phyloP scores from a whole-genome alignment of 495 filamentous ascomycete genomes.

The Xylaria nigripes region DNA sequence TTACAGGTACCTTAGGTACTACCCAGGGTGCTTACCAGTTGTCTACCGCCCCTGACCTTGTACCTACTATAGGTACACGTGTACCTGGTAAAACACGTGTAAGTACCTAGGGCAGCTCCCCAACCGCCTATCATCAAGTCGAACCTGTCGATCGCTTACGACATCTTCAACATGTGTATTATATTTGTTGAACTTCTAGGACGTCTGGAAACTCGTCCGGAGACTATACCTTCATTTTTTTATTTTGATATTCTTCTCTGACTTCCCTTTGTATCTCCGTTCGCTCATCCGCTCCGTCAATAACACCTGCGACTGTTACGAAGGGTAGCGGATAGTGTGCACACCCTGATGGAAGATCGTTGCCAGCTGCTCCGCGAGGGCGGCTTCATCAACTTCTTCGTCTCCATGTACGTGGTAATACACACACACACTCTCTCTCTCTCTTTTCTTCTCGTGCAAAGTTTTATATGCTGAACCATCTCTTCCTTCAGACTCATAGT shows the following conservation, averaged over 20 bases:
- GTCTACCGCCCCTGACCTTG: no score
- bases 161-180: neutral
- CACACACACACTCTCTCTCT: neutral
- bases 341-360: conserved; percentile 32
- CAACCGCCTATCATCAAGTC: no score
- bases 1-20: no score
- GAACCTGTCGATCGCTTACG: conserved; percentile 4
- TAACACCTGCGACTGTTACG: neutral
- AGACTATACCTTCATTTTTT: neutral
- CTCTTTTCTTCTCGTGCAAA: neutral
- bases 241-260: neutral
- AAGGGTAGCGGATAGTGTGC: neutral
- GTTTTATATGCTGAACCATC: neutral
- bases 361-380: conserved; percentile 47
- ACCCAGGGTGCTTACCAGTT: no score
- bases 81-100: neutral
- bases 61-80: no score
- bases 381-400: conserved; percentile 50
- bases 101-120: neutral
- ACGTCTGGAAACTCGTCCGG: neutral
- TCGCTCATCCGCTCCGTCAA: neutral
- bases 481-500: conserved; percentile 61
- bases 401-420: conserved; percentile 46
- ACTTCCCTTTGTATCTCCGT: neutral
- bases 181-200: neutral